Base-by-base conservation (phyloP, 352 stramenopile species). In the Pythium coloratum region DNA sequence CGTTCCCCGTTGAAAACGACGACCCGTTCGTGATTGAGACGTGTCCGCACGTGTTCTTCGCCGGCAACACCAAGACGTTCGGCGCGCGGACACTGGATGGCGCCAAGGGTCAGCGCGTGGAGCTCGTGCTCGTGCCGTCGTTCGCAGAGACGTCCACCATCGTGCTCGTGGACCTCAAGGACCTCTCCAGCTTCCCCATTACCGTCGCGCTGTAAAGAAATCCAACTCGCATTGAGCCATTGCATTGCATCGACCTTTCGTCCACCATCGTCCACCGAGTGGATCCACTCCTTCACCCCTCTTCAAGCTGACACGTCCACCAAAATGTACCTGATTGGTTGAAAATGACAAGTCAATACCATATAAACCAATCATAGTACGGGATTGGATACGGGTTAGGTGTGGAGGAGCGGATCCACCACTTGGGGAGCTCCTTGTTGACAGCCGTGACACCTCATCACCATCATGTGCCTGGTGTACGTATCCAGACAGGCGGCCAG, bases 21-120 rank as follows among this genome's bases (percentile, higher is more conserved):
- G 96, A 99, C 68, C 94, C 96, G 36, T 99, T 98, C 72, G 85
- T 98, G 12, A 65, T 99, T 14, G 78, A 95, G 62, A 71, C 81
- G 32, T 81, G 73, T 55, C 95, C 96, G 49, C 80, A 97, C 59
- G 70, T 99, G 46, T 95, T 98, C 64, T 98, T 99, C 70, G 84
- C 87, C 5, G 96, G 96, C 54, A 98, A 98, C 71, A 83, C 91
- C 72, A 77, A 87, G 30, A 64, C 67, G 24, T 99, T 97, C 79
- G 88, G 81, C 47, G 86, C 86, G n/a, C 74, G 81, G 3, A 69
- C 94, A 18, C 74, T 97, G 14, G 69, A 82, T 71, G 78, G 83
- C 57, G 33, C 67, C 32, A 82, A 78, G 32, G 74, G 68, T 18
- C 75, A 86, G 55, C 59, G 66, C 34, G 89, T 89, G 59, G 78